phyloP scores from a whole-genome alignment of 2,329 filamentous ascomycete species.

The Colletotrichum noveboracense region DNA sequence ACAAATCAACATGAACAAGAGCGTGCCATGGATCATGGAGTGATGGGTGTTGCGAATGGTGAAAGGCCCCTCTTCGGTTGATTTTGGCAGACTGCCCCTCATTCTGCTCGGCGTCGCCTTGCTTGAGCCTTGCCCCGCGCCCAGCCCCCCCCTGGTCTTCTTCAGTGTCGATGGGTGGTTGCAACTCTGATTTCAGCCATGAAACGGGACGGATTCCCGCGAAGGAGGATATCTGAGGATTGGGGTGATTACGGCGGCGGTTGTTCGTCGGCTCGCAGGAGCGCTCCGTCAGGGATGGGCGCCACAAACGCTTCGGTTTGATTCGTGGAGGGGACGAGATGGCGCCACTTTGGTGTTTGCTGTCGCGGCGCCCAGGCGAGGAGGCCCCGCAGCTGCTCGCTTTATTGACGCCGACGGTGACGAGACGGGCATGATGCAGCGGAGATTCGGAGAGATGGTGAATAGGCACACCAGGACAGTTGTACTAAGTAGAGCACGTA shows the following conservation, averaged over 20 bases:
- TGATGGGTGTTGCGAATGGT: neutral
- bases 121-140: neutral
- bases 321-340: constrained; percentile 8
- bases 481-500: neutral
- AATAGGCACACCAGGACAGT: neutral
- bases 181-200: constrained; percentile 7
- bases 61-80: neutral
- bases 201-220: constrained; percentile 19
- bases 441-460: constrained; percentile 5
- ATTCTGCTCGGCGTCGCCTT: neutral
- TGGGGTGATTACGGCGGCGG: constrained; percentile 14
- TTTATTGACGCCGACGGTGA: constrained; percentile 19
- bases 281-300: neutral
- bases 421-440: constrained; percentile 3
- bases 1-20: constrained; percentile 1
- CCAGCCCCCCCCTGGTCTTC: neutral
- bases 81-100: neutral
- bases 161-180: neutral
- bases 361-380: constrained; percentile 3
- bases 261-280: neutral
- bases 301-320: neutral
- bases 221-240: neutral
- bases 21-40: constrained; percentile 5
- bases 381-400: neutral
- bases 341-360: constrained; percentile 1